Percentiles rank a stretch among this genome's conserved stretches.
These are phyloP conservation scores for Tylopilus sp. DNA, from an alignment of 768 basidiomycete genomes.

Conservation along the genomic window DNA sequence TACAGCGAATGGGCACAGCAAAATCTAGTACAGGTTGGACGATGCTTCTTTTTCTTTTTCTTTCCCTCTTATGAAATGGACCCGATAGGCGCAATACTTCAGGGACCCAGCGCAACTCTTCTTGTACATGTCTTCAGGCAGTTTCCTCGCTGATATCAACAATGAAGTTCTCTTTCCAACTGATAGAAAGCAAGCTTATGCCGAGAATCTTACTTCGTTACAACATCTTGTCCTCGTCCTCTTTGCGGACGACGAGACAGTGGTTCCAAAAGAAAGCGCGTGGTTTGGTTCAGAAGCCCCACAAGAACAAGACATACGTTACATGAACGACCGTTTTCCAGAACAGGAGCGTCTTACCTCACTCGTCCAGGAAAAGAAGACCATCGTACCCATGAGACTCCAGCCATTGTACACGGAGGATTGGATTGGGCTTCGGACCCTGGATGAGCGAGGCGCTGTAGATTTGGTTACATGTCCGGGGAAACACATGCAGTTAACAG, in stretches of 20 bases:
- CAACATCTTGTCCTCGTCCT: conserved; percentile 68
- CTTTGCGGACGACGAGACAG: conserved; percentile 71
- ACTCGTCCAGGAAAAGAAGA: conserved; percentile 26
- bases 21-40: conserved; percentile 65
- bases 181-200: conserved; percentile 57
- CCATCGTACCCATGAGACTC: conserved; percentile 63
- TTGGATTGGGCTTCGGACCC: conserved; percentile 72
- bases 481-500: conserved; percentile 69
- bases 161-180: conserved; percentile 57
- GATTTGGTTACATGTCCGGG: conserved; percentile 62
- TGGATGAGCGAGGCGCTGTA: conserved; percentile 67
- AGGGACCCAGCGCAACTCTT: conserved; percentile 65
- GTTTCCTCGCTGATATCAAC: conserved; percentile 74
- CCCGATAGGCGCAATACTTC: conserved; percentile 75
- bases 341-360: conserved; percentile 13
- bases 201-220: conserved; percentile 55
- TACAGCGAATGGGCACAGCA: conserved; percentile 76
- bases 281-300: conserved; percentile 79
- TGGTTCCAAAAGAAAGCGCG: conserved; percentile 78
- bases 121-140: conserved; percentile 55
- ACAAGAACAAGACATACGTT: conserved; percentile 30
- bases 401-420: conserved; percentile 76
- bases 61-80: background rate
- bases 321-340: background rate
- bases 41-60: background rate